These are phyloP conservation scores for Cyclotella distinguenda DNA, from an alignment of 108 stramenopile species.

Conservation along the genomic window DNA sequence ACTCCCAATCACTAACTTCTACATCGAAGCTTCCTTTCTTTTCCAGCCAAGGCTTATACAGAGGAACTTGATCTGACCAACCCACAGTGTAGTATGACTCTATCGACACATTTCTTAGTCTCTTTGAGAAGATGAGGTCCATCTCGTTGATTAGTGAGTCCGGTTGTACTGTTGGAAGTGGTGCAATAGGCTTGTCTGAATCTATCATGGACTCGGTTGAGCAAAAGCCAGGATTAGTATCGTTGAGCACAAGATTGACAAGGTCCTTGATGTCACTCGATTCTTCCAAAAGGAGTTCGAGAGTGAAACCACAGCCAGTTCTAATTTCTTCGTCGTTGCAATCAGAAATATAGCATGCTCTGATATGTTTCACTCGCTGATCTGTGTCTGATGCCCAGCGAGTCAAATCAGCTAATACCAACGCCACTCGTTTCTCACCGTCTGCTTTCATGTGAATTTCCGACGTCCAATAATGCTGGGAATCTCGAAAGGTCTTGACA, in stretches of 20 bases:
- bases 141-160: conserved; percentile 63
- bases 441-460: background rate
- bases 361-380: conserved; percentile 15
- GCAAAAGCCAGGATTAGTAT: conserved; percentile 12
- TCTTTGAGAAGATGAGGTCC: conserved; percentile 62
- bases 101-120: conserved; percentile 62
- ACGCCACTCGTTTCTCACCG: too few relatives aligned
- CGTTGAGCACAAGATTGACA: conserved; percentile 18
- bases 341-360: conserved; percentile 5
- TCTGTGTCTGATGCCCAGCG: conserved; percentile 21
- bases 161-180: conserved; percentile 44
- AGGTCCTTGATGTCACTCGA: conserved; percentile 32
- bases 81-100: conserved; percentile 57
- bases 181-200: background rate
- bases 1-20: conserved; percentile 63
- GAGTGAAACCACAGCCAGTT: conserved; percentile 18
- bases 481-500: conserved; percentile 28
- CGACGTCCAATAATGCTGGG: background rate
- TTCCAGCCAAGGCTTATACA: conserved; percentile 74
- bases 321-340: conserved; percentile 14
- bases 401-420: conserved; percentile 19
- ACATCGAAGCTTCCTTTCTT: conserved; percentile 64
- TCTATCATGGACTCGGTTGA: background rate
- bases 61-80: conserved; percentile 70
- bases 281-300: conserved; percentile 23